Evolutionary conservation across 129 eudicot genomes (phyloP).

Genomic region (Ambrosia artemisiifolia): DNA sequence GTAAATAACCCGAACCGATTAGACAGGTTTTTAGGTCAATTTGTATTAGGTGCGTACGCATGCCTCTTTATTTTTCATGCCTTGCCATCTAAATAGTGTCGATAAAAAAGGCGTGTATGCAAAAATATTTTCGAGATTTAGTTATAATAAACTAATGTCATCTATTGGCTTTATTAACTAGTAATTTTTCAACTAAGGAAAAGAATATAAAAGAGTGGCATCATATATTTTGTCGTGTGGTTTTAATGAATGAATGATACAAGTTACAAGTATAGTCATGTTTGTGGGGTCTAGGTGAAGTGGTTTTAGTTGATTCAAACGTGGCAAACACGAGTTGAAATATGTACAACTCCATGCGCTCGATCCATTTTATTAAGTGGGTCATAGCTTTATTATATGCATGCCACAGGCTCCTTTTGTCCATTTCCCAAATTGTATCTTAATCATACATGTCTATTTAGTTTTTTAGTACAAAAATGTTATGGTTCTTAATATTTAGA

Average conservation of each 20-base stretch:
- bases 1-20: no score
- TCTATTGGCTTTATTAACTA: no score
- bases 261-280: background rate
- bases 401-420: background rate
- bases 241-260: background rate
- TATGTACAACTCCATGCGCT: constrained; percentile 25
- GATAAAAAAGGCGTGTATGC: no score
- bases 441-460: background rate
- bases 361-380: constrained; percentile 15
- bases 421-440: constrained; percentile 3
- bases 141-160: no score
- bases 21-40: no score
- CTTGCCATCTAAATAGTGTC: no score
- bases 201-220: background rate
- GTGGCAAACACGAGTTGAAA: constrained; percentile 37
- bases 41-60: no score
- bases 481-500: no score
- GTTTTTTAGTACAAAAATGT: no score
- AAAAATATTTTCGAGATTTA: no score
- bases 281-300: constrained; percentile 11
- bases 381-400: constrained; percentile 14
- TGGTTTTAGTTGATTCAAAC: constrained; percentile 27
- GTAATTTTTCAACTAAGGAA: background rate
- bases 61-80: no score
- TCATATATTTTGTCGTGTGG: background rate